phyloP scores from a whole-genome alignment of 1,284 basidiomycete genomes.

The Malassezia furfur region DNA sequence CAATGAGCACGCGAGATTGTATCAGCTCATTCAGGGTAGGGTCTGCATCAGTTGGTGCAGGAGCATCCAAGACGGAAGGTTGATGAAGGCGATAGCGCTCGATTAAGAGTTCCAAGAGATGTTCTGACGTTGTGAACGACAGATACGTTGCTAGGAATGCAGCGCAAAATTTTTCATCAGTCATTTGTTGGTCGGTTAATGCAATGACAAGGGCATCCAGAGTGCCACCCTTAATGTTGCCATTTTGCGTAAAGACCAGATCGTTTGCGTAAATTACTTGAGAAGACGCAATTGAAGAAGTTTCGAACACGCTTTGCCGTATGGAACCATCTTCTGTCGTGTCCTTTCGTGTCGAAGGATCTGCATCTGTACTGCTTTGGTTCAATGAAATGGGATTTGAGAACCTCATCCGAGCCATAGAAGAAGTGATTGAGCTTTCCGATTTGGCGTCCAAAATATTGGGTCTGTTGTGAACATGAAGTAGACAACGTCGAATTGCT shows the following conservation, averaged over 20 bases:
- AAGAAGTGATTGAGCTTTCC: too few species aligned
- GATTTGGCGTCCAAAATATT: too few species aligned
- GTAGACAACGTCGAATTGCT: neutral
- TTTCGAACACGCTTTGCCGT: too few species aligned
- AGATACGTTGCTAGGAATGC: neutral
- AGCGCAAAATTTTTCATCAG: neutral
- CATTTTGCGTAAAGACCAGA: neutral
- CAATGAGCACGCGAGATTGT: conserved; percentile 41
- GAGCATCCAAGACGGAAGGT: conserved; percentile 46
- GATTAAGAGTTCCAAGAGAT: neutral
- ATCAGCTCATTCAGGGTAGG: too few species aligned
- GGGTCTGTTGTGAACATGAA: neutral
- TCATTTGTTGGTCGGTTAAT: neutral
- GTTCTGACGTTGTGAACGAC: neutral
- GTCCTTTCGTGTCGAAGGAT: too few species aligned
- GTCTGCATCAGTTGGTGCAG: too few species aligned
- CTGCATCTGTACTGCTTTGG: too few species aligned
- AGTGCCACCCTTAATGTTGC: neutral
- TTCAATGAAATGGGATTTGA: neutral
- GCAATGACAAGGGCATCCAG: neutral
- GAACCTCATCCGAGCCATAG: too few species aligned
- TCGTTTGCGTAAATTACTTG: neutral
- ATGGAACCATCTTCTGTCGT: too few species aligned
- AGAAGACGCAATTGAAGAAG: too few species aligned
- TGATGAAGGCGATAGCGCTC: conserved; percentile 45